Evolutionary conservation across 2,329 filamentous ascomycete species (phyloP), one percentile per base, ranked within the genome.

Genomic region (Exophiala sp.): DNA sequence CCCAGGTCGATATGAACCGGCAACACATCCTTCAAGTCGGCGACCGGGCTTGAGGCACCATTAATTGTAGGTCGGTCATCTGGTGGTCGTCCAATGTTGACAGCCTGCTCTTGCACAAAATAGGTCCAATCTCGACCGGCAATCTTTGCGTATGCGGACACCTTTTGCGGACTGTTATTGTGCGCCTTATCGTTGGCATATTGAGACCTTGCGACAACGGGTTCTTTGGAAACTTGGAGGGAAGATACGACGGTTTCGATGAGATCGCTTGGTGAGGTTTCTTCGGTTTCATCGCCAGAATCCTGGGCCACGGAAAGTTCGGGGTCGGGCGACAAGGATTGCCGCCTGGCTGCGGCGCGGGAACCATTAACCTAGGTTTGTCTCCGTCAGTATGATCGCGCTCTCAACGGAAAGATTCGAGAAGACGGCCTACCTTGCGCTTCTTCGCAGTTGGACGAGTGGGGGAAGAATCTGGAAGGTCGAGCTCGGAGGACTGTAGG

Each of bases 1-100:
- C 87, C 86, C 24, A 98, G 75, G 65, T 98, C 91, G 60, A 98
- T 91, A 64, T 96, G 86, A 10, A 97, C 70, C 13, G 62, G 59
- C 19, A 59, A 47, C 14, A 56, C 44, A 42, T 73, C 70, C 2
- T 69, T 69, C 39, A 72, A 61, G 29, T 72, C 66, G 45, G 67
- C 66, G 34, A 70, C 68, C n/a, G 72, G 72, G 54, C 71, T 73
- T 13, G 72, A 73, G 42, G 71, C 69, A 9, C 53, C 55, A 24
- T 54, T 55, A 34, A 50, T 24, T 7, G 49, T 42, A 16, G 53
- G 54, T 41, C 69, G 65, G 46, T 73, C 69, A 53, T 75, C 73
- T 13, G 72, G 71, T 38, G 72, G 70, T 43, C 73, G 71, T 10
- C 73, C 73, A 49, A 76, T 74, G 52, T 72, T 73, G 58, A 75